Evolutionary conservation across 176 grass and related monocot genomes (phyloP).

Genomic region (Carex myosuroides): DNA sequence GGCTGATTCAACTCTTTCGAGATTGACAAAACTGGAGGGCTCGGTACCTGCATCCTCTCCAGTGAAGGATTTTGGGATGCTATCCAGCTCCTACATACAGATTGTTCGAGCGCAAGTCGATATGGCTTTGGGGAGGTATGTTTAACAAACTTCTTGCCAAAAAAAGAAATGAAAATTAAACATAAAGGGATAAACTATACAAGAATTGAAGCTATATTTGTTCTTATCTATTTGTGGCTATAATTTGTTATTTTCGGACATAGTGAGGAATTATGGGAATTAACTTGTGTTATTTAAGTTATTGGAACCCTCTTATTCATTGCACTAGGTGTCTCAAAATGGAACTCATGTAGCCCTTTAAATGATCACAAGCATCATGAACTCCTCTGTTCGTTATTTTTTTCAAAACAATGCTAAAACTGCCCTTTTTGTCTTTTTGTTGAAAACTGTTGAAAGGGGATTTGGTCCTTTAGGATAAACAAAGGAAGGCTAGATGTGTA

Average conservation of each 20-base stretch:
- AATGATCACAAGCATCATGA: not conserved
- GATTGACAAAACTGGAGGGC: constrained; percentile 44
- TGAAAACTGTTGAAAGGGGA: not conserved
- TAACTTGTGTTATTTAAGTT: not conserved
- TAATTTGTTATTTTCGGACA: not conserved
- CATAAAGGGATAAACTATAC: not conserved
- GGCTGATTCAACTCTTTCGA: constrained; percentile 57
- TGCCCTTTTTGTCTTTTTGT: constrained; percentile 8
- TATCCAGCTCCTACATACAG: constrained; percentile 51
- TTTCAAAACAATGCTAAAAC: constrained; percentile 11
- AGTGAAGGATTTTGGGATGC: constrained; percentile 57
- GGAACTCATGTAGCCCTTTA: not conserved
- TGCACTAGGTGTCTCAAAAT: not conserved
- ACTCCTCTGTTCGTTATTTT: not conserved
- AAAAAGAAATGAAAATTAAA: not conserved
- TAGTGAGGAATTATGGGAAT: not conserved
- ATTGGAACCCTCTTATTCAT: not conserved
- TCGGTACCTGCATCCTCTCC: constrained; percentile 27
- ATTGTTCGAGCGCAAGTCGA: constrained; percentile 81
- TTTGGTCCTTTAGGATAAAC: constrained; percentile 27
- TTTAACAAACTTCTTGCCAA: constrained; percentile 8
- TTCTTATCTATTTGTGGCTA: constrained; percentile 1
- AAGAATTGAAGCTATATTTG: not conserved
- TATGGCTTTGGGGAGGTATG: constrained; percentile 87
- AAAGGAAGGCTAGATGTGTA: not conserved